Percentiles rank a stretch among this genome's conserved stretches.
Conservation (phyloP, 768 basidiomycete species). For the Tricholomella constricta region DNA sequence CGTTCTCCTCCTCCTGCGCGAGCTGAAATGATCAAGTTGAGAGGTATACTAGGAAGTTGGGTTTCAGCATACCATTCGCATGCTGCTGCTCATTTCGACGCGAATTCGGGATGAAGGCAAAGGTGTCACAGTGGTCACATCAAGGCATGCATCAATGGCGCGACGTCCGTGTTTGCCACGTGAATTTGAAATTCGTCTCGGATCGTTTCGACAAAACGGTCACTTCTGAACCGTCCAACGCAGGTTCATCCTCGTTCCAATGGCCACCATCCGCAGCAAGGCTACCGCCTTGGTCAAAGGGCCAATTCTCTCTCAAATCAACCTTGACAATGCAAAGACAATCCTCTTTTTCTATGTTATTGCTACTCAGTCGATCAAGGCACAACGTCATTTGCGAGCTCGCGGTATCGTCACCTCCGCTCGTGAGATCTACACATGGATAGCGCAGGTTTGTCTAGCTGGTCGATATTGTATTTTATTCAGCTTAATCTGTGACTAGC, state of each 20-base stretch:
- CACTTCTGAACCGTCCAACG: too few species aligned
- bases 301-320: constrained; percentile 16
- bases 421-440: constrained; percentile 54
- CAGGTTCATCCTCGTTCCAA: background rate
- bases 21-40: constrained; percentile 43
- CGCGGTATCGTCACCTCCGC: constrained; percentile 53
- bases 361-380: constrained; percentile 50
- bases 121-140: constrained; percentile 7
- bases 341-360: constrained; percentile 61
- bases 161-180: constrained; percentile 4
- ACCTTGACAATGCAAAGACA: constrained; percentile 54
- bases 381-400: constrained; percentile 63
- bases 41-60: constrained; percentile 3
- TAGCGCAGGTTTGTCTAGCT: constrained; percentile 48
- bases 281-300: constrained; percentile 12
- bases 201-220: background rate
- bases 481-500: constrained; percentile 35
- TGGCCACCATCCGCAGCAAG: constrained; percentile 17
- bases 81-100: constrained; percentile 40
- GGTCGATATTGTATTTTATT: background rate
- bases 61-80: constrained; percentile 56
- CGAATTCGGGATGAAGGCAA: background rate
- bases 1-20: constrained; percentile 74
- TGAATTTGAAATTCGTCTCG: constrained; percentile 8
- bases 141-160: background rate